A percentile compares a stretch with the other conserved stretches of the same genome.
These are phyloP conservation scores for Boletellus emodensis DNA, from an alignment of 768 basidiomycete species.

Conservation along the genomic window DNA sequence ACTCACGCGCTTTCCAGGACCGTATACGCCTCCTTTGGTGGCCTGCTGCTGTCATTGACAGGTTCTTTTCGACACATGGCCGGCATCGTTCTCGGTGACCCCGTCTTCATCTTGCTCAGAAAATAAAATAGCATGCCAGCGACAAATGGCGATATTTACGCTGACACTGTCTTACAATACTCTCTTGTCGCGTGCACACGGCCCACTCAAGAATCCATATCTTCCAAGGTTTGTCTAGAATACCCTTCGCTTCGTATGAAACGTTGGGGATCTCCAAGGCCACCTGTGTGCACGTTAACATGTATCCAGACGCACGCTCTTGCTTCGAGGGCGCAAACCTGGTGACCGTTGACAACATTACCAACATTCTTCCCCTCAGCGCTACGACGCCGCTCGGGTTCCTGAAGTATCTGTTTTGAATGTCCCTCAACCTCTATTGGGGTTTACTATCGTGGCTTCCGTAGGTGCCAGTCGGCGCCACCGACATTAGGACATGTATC, in stretches of 20 bases:
- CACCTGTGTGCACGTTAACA: slow-evolving; percentile 6
- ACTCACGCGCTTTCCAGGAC: slow-evolving; percentile 50
- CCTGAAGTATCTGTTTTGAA: slow-evolving; percentile 24
- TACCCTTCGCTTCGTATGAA: slow-evolving; percentile 17
- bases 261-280: slow-evolving; percentile 24
- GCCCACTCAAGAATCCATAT: slow-evolving; percentile 1
- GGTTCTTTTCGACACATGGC: slow-evolving; percentile 92
- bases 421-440: slow-evolving; percentile 20
- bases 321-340: slow-evolving; percentile 3
- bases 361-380: slow-evolving; percentile 6
- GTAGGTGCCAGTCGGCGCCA: neutral
- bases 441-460: slow-evolving; percentile 27
- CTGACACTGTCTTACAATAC: slow-evolving; percentile 7
- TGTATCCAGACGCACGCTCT: too few species aligned
- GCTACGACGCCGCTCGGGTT: slow-evolving; percentile 8
- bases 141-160: neutral
- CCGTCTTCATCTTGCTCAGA: slow-evolving; percentile 84
- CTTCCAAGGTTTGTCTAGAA: slow-evolving; percentile 9
- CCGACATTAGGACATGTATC: neutral
- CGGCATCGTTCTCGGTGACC: slow-evolving; percentile 88
- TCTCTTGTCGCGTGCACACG: neutral
- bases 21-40: slow-evolving; percentile 95
- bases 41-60: slow-evolving; percentile 88
- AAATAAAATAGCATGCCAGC: slow-evolving; percentile 42
- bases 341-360: slow-evolving; percentile 22